Evolutionary conservation across 352 stramenopile genomes (phyloP).

Genomic region (Phytophthora chlamydospora): DNA sequence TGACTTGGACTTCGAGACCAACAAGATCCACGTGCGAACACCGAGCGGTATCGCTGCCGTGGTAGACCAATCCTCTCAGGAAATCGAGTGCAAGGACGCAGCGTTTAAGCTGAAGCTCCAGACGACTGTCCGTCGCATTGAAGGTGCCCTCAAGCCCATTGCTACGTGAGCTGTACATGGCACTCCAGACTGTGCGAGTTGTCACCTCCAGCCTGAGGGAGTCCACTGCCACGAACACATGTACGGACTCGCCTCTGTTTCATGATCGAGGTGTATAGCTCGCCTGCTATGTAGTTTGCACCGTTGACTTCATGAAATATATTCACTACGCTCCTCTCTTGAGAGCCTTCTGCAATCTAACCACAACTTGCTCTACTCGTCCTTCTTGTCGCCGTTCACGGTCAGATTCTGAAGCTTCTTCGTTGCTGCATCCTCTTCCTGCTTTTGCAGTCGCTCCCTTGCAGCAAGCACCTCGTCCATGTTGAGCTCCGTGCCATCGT

Average conservation of each 20-base stretch:
- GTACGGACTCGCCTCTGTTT: not conserved
- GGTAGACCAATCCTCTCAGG: constrained; percentile 65
- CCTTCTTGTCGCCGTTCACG: constrained; percentile 10
- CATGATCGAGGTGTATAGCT: constrained; percentile 15
- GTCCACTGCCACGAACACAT: not conserved
- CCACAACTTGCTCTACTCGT: constrained; percentile 13
- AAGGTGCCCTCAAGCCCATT: constrained; percentile 71
- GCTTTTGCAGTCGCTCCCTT: constrained; percentile 48
- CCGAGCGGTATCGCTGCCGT: constrained; percentile 71
- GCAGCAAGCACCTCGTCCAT: constrained; percentile 81
- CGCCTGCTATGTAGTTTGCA: constrained; percentile 18
- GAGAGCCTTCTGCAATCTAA: constrained; percentile 3
- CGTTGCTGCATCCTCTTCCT: constrained; percentile 36
- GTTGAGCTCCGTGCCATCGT: constrained; percentile 81
- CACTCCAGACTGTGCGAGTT: not conserved
- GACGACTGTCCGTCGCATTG: constrained; percentile 68
- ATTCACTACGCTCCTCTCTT: constrained; percentile 19
- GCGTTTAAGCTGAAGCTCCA: constrained; percentile 77
- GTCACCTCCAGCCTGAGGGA: no score
- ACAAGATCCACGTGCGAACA: constrained; percentile 88
- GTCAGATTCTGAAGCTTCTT: constrained; percentile 25
- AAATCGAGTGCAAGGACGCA: constrained; percentile 74
- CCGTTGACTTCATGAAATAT: constrained; percentile 26
- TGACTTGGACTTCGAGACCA: constrained; percentile 87
- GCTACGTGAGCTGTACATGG: constrained; percentile 33